phyloP scores from a whole-genome alignment of 176 grass and related monocot genomes.

The Tillandsia leiboldiana region DNA sequence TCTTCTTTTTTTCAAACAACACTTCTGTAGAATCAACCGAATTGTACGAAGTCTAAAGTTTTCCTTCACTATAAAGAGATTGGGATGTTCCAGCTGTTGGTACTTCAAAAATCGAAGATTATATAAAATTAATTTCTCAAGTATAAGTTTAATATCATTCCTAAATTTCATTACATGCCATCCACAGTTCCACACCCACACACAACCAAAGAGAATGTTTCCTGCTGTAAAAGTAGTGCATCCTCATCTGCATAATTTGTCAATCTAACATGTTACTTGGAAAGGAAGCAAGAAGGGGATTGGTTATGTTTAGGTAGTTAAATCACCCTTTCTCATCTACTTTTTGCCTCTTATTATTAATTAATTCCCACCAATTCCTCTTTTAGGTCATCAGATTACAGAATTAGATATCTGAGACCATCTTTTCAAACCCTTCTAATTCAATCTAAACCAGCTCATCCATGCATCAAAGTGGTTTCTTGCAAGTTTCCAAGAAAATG shows the following conservation, averaged over 20 bases:
- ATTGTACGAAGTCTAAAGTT: too few relatives aligned
- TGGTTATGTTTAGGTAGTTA: slow-evolving; percentile 18
- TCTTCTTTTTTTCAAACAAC: too few relatives aligned
- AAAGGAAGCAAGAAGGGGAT: background rate
- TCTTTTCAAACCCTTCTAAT: slow-evolving; percentile 20
- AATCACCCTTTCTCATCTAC: slow-evolving; percentile 37
- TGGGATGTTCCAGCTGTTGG: too few relatives aligned
- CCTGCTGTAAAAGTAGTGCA: too few relatives aligned
- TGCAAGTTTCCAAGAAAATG: background rate
- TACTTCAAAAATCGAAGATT: too few relatives aligned
- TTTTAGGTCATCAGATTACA: slow-evolving; percentile 28
- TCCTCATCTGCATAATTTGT: background rate
- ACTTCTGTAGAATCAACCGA: too few relatives aligned
- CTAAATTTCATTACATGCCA: too few relatives aligned
- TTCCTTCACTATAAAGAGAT: too few relatives aligned
- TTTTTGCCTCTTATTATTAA: background rate
- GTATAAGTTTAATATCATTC: too few relatives aligned
- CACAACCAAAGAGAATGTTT: too few relatives aligned
- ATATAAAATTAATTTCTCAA: too few relatives aligned
- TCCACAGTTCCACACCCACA: too few relatives aligned
- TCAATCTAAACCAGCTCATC: slow-evolving; percentile 16
- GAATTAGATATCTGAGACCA: background rate
- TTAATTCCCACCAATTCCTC: background rate
- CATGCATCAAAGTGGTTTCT: background rate
- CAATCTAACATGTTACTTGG: background rate